Evolutionary conservation across 2,329 filamentous ascomycete genomes (phyloP), one percentile per base, ranked within the genome.

Genomic region (Pestalotiopsis fici): DNA sequence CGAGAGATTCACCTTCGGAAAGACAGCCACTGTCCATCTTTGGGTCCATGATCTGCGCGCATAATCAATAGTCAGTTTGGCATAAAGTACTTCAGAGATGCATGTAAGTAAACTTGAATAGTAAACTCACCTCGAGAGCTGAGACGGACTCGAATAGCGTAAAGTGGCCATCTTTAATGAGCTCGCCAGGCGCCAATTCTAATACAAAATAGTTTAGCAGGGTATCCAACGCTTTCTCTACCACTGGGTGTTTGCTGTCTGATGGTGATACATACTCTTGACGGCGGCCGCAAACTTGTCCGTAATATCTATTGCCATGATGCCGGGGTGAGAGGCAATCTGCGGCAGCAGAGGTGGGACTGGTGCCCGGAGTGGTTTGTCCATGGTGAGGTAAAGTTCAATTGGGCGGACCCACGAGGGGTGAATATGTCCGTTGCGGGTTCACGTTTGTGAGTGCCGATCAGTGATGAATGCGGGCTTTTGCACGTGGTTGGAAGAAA

Each of bases 1-100:
- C 93, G 39, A 95, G 87, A n/a, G 90, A 89, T 75, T 97, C 93
- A 35, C 91, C 92, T 7, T 91, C 88, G 23, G 89, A 86, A 6
- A 97, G 84, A 71, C 91, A 94, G 31, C 96, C 96, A 76, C 94
- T 98, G 79, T 99, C 96, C 96, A 99, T 99, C 81, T 98, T 99
- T 1, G 93, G 91, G 76, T 99, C 96, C 93, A 98, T 98, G 74
- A 99, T 97, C 96, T 99, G n/a, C n/a, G n/a, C n/a, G n/a, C n/a
- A 74, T 64, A 23, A 23, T 47, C 12, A n/a, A 69, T 50, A n/a
- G 60, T 50, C 12, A 63, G 35, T 31, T 31, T 37, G 18, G 31
- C 31, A 35, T 7, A 7, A 35, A 35, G 11, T 21, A 13, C 28
- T 4, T 31, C 2, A 27, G 21, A 7, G 27, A 6, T n/a, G 21